Conservation (phyloP, 306 rosid genomes). For the Quercus glauca region DNA sequence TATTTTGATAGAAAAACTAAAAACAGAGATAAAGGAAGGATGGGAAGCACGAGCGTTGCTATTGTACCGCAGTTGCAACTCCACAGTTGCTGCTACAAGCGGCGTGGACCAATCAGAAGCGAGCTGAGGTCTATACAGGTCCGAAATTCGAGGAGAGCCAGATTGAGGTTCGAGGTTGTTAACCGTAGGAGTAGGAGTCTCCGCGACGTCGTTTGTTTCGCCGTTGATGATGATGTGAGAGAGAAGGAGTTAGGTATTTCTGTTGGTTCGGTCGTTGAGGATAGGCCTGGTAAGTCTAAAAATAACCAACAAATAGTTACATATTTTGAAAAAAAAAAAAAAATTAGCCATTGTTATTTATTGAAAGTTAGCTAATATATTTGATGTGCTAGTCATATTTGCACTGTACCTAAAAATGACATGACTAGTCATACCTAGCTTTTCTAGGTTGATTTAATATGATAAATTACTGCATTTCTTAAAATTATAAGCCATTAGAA, state of each 20-base stretch:
- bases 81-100: constrained; percentile 20
- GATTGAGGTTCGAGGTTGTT: constrained; percentile 19
- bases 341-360: background rate
- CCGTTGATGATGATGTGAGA: constrained; percentile 72
- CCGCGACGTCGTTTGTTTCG: constrained; percentile 44
- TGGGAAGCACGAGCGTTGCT: constrained; percentile 58
- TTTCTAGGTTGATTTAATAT: no score
- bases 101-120: constrained; percentile 31
- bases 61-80: constrained; percentile 46
- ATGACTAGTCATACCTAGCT: no score
- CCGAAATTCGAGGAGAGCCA: constrained; percentile 21
- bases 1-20: background rate
- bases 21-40: constrained; percentile 13
- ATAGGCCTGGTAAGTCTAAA: constrained; percentile 51
- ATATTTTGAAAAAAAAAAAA: background rate
- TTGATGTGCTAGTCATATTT: no score
- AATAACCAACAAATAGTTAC: background rate
- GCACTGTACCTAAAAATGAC: no score
- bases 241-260: constrained; percentile 39
- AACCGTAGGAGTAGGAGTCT: constrained; percentile 13
- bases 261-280: constrained; percentile 61
- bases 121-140: constrained; percentile 33
- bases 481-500: no score
- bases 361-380: no score
- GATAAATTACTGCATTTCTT: no score